Evolutionary conservation across 148 eudicot genomes (phyloP), one percentile per base, ranked within the genome.

Genomic region (Silene conica): DNA sequence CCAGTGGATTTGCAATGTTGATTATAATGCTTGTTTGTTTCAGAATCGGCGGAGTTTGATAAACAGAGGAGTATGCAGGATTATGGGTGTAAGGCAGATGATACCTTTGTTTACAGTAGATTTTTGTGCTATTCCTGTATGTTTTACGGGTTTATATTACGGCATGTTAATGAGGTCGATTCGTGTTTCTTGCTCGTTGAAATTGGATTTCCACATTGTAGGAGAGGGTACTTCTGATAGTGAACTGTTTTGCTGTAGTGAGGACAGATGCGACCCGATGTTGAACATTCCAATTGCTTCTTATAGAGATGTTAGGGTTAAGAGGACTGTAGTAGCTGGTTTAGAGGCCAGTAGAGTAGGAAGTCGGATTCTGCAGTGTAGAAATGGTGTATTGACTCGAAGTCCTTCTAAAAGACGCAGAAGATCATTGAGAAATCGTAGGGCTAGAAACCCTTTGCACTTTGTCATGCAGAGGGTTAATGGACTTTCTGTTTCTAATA

Each of bases 381-480:
- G 86, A 69, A 78, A 67, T 72, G 81, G 83, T 20, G 68, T 83
- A 54, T 70, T 48, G 59, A 69, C 86, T 34, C 87, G 85, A 20
- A 78, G 81, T 74, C 73, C 85, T 56, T 86, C 85, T 25, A 89
- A 88, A 84, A 83, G 85, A 74, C 77, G 85, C 5, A 85, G 89
- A 72, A 90, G 91, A 77, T 91, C 97, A 59, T 70, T 85, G 77
- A 85, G 90, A 76, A 84, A 84, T 48, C 83, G 88, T 63, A 86
- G 87, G 73, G 82, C 84, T 56, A 80, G 85, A 73, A 85, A 78
- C 25, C 81, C 90, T 28, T 80, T 82, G 20, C 66, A 28, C 71
- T 70, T 89, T 74, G 79, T 81, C 20, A 31, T 76, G 21, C 87
- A 75, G 28, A 89, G 77, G 71, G 68, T 82, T 10, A 78, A 67